Conservation (phyloP, 2,329 filamentous ascomycete species). For the Aspergillus piperis region DNA sequence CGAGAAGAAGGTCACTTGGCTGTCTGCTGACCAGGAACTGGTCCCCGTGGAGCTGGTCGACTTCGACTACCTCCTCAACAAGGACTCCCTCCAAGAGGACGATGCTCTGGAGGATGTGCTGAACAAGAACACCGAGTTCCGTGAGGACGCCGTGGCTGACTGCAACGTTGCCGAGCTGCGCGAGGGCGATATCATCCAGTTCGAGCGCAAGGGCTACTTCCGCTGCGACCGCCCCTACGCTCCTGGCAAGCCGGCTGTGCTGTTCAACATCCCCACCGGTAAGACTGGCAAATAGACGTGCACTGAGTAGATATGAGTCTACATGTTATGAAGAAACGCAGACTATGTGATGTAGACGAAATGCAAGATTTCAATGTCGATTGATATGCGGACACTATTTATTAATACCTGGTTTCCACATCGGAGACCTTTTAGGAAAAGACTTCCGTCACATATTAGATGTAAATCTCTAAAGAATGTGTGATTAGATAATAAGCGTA, state of each 20-base stretch:
- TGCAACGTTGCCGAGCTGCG: slow-evolving; percentile 76
- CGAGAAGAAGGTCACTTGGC: slow-evolving; percentile 95
- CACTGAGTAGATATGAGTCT: background rate
- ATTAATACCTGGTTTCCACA: no score
- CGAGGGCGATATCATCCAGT: slow-evolving; percentile 89
- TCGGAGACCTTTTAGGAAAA: no score
- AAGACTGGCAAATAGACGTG: slow-evolving; percentile 46
- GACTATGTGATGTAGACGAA: background rate
- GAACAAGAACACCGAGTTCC: slow-evolving; percentile 72
- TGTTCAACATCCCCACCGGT: slow-evolving; percentile 71
- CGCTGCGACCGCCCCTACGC: slow-evolving; percentile 69
- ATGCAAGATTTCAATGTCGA: background rate
- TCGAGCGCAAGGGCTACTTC: slow-evolving; percentile 92
- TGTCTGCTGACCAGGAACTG: slow-evolving; percentile 75
- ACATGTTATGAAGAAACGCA: background rate
- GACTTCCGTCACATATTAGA: no score
- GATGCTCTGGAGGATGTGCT: slow-evolving; percentile 83
- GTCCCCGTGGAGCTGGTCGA: slow-evolving; percentile 85
- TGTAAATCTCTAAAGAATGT: no score
- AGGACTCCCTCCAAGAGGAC: slow-evolving; percentile 88
- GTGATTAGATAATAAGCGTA: no score
- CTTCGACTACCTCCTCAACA: slow-evolving; percentile 92
- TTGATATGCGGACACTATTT: no score
- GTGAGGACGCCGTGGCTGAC: slow-evolving; percentile 75
- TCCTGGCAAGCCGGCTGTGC: slow-evolving; percentile 61